Evolutionary conservation across 176 grass and related monocot genomes (phyloP), one percentile per base, ranked within the genome.

Genomic region (Melocanna baccifera): DNA sequence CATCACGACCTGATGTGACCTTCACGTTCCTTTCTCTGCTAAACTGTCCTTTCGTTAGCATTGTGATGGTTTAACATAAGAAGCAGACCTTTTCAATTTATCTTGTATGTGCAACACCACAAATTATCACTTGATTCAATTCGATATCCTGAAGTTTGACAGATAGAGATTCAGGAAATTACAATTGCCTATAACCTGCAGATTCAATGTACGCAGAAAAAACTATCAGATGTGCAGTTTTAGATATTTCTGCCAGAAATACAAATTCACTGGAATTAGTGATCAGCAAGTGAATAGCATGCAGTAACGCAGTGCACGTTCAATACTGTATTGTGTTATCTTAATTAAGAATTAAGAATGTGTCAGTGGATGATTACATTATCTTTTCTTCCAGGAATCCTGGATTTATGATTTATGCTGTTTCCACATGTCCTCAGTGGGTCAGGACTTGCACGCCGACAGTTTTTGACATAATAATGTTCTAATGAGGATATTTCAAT

Each of bases 1-100:
- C 67, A 76, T 82, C 74, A 46, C 39, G 67, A 68, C 62, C 76
- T 74, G 78, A 14, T 71, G 81, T 23, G 22, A 75, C 74, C 71
- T 53, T 90, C 65, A 75, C 63, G 36, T 80, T 90, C 57, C 67
- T 78, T 80, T 73, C 82, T 53, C 64, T 90, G 76, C 29, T 81
- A 52, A 77, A 10, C 62, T 90, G 87, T 57, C 67, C 78, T 90
- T 90, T 89, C 1, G 79, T 84, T 69, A 79, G 63, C 91, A 89
- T 93, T 83, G 69, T 66, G 22, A 62, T 48, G 37, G 56, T 63
- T 78, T 85, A 89, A 80, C 90, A 92, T 86, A 86, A 84, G 50
- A 79, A 78, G 32, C 57, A 77, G 19, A 69, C 55, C 11, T 79
- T 75, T 71, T 47, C 32, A 50, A 50, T 65, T 37, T 66, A 59